phyloP scores from a whole-genome alignment of 768 basidiomycete species.

The Tylopilus cervinicoccineus region DNA sequence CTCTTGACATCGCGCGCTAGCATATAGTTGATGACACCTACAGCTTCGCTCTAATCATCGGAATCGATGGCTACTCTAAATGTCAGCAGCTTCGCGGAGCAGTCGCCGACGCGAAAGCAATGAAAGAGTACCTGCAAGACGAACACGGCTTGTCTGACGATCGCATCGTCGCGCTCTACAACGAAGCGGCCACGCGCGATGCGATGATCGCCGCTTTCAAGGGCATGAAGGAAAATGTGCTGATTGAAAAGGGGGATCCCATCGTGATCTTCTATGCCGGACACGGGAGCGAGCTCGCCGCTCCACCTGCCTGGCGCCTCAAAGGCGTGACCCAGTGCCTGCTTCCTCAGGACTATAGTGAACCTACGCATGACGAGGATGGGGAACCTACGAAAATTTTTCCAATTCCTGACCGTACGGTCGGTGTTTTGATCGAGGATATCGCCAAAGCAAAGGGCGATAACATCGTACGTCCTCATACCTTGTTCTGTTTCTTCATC shows the following conservation, averaged over 20 bases:
- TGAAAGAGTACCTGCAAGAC: constrained; percentile 32
- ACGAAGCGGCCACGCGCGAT: constrained; percentile 31
- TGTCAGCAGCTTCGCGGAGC: constrained; percentile 33
- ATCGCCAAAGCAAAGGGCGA: constrained; percentile 38
- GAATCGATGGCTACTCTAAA: constrained; percentile 37
- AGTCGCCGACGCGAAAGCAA: constrained; percentile 37
- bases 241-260: constrained; percentile 27
- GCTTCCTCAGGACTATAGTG: constrained; percentile 36
- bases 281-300: constrained; percentile 36
- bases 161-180: constrained; percentile 37
- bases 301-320: constrained; percentile 30
- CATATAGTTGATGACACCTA: neutral
- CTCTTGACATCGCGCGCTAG: neutral
- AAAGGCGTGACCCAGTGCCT: constrained; percentile 12
- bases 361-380: constrained; percentile 15
- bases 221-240: constrained; percentile 23
- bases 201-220: constrained; percentile 30
- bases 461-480: constrained; percentile 37
- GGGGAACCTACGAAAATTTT: constrained; percentile 6
- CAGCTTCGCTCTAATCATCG: constrained; percentile 39
- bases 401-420: constrained; percentile 44
- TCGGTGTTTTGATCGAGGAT: constrained; percentile 34
- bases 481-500: constrained; percentile 8
- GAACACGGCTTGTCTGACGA: constrained; percentile 28
- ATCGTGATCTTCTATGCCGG: constrained; percentile 45